Base-by-base conservation (phyloP, 495 filamentous ascomycete genomes). In the Schizothecium vesticola region DNA sequence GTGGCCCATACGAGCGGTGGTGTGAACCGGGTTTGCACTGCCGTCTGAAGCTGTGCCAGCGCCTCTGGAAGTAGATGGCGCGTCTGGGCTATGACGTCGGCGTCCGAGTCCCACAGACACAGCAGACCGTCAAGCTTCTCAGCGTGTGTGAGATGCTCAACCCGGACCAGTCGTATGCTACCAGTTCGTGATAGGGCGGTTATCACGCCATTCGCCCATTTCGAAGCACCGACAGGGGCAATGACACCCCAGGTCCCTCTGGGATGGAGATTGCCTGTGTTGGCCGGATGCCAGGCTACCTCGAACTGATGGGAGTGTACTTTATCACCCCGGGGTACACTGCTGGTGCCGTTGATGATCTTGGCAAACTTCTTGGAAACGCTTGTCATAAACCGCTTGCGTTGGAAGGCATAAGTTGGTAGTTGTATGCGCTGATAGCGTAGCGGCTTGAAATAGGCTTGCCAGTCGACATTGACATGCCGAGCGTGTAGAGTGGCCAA, bases 391-490 rank as follows among this genome's bases (percentile, higher is more conserved):
- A 69, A 65, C 26, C 23, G 28, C 58, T 74, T 63, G 56, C 75
- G 67, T 59, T 77, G 76, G 67, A 78, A 78, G 57, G 76, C 75
- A 61, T 78, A 78, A 0, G 76, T 78, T 9, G 76, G 76, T 10
- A 78, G 59, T 58, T 68, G 31, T 31, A 78, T 73, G 1, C 70
- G 60, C 24, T 57, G 69, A 28, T 67, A 77, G 62, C 68, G 69
- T 63, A 77, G 73, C 24, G 73, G 69, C 57, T 69, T 36, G 63
- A 74, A 78, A 67, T 74, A 78, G 0, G 51, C 70, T 1, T 31
- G 11, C 76, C 76, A 78, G 69, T 77, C 62, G 33, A 77, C 69
- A 3, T 70, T 28, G 1, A 77, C 69, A 25, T 75, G 62, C 13
- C 67, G 69, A 61, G 64, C 25, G 56, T 77, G 73, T 13, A 77